phyloP scores from a whole-genome alignment of 2,329 filamentous ascomycete species.

The Epichloe brachyelytri region DNA sequence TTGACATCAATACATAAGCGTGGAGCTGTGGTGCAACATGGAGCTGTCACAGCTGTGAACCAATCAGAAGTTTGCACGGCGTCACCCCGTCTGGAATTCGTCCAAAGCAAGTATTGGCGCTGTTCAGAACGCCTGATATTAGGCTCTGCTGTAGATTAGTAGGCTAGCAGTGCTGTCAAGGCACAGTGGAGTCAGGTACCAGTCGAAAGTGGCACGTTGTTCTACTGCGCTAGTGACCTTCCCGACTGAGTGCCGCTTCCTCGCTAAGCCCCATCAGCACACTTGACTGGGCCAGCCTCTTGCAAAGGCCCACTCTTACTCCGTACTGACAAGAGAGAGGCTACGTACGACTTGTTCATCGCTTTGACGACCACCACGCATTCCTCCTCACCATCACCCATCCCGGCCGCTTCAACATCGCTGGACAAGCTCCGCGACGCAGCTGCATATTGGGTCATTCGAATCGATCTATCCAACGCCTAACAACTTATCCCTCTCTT shows the following conservation, averaged over 20 bases:
- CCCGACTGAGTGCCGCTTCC: neutral
- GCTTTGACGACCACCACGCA: conserved; percentile 14
- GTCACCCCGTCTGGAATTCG: no score
- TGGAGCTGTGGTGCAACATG: no score
- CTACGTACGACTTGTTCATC: conserved; percentile 18
- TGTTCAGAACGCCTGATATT: no score
- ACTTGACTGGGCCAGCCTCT: conserved; percentile 7
- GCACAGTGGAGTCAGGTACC: no score
- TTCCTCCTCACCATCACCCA: conserved; percentile 6
- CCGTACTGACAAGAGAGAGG: conserved; percentile 12
- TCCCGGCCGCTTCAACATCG: conserved; percentile 11
- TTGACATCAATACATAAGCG: no score
- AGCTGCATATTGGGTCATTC: neutral
- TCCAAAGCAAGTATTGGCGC: no score
- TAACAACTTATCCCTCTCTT: neutral
- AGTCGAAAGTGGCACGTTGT: no score
- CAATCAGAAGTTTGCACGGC: no score
- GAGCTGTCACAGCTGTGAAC: no score
- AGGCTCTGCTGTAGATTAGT: no score
- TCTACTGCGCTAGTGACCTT: neutral
- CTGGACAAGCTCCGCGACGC: conserved; percentile 6
- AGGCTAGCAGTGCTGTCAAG: no score
- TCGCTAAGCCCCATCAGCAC: conserved; percentile 4
- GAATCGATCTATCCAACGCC: neutral
- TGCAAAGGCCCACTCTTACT: conserved; percentile 2